These are phyloP conservation scores for Pinus albicaulis DNA, from an alignment of 75 land plant species.

Conservation along the genomic window DNA sequence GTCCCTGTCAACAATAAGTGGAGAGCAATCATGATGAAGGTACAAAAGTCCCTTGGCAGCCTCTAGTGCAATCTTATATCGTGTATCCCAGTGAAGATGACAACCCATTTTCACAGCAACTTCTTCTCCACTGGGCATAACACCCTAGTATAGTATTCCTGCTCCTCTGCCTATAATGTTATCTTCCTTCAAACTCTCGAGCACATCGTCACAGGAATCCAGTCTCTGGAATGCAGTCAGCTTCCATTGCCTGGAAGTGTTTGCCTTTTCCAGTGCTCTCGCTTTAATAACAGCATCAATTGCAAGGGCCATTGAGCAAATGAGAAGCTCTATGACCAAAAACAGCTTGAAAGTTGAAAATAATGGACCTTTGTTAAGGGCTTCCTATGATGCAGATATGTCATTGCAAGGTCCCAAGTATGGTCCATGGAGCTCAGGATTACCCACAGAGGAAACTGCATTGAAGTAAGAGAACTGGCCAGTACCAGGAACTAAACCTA, in stretches of 20 bases:
- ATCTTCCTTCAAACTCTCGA: conserved; percentile 68
- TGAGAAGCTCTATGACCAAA: conserved; percentile 59
- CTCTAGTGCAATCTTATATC: conserved; percentile 74
- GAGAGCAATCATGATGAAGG: conserved; percentile 87
- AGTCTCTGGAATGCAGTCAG: conserved; percentile 81
- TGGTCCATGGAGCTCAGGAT: conserved; percentile 76
- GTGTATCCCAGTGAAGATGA: conserved; percentile 57
- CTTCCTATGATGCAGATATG: conserved; percentile 15
- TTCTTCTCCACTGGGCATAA: conserved; percentile 62
- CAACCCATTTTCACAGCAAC: conserved; percentile 85
- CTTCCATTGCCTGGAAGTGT: conserved; percentile 59
- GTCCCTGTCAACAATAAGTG: conserved; percentile 78
- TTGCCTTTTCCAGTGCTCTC: conserved; percentile 40
- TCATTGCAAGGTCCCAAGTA: conserved; percentile 50
- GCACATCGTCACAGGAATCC: conserved; percentile 60
- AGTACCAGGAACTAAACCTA: conserved; percentile 67
- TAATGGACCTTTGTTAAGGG: conserved; percentile 25
- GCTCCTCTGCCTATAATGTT: conserved; percentile 85
- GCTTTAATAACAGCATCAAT: conserved; percentile 59
- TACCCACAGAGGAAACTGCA: conserved; percentile 70
- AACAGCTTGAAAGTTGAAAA: conserved; percentile 53
- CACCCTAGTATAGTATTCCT: conserved; percentile 83
- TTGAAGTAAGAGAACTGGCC: conserved; percentile 81
- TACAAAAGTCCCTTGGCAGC: conserved; percentile 87
- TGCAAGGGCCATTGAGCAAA: conserved; percentile 69